Conservation (phyloP, 345 rosid genomes). For the Brassica cretica region DNA sequence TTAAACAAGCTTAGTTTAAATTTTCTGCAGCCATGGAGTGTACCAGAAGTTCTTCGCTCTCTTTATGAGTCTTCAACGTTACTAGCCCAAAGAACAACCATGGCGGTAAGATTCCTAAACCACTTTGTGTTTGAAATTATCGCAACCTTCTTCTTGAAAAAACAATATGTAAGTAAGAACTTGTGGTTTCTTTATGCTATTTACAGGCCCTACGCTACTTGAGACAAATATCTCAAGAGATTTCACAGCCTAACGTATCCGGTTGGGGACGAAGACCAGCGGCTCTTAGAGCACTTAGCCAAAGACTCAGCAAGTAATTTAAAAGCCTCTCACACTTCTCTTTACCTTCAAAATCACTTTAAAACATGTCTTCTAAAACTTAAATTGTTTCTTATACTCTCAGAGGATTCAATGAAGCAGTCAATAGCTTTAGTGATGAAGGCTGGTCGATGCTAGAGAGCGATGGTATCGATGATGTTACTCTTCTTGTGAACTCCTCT, state of each 20-base stretch:
- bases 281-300: conserved; percentile 81
- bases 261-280: conserved; percentile 98
- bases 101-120: conserved; percentile 64
- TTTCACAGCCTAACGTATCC: conserved; percentile 78
- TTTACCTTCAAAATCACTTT: not conserved
- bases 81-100: conserved; percentile 92
- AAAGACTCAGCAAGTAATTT: conserved; percentile 80
- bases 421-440: conserved; percentile 88
- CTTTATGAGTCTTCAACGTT: conserved; percentile 90
- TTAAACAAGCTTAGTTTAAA: not conserved
- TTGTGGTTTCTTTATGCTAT: not conserved
- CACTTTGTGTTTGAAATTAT: not conserved
- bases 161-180: not conserved
- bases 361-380: not conserved
- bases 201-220: conserved; percentile 89
- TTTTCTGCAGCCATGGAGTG: conserved; percentile 79
- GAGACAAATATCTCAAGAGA: conserved; percentile 91
- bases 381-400: conserved; percentile 11
- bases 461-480: conserved; percentile 93
- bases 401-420: conserved; percentile 97
- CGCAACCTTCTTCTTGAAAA: not conserved
- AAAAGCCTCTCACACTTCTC: conserved; percentile 18
- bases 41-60: conserved; percentile 96
- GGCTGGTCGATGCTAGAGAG: conserved; percentile 96
- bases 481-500: conserved; percentile 85